Base-by-base conservation (phyloP, 1,284 basidiomycete genomes). In the Fistulinella cinereoalba region DNA sequence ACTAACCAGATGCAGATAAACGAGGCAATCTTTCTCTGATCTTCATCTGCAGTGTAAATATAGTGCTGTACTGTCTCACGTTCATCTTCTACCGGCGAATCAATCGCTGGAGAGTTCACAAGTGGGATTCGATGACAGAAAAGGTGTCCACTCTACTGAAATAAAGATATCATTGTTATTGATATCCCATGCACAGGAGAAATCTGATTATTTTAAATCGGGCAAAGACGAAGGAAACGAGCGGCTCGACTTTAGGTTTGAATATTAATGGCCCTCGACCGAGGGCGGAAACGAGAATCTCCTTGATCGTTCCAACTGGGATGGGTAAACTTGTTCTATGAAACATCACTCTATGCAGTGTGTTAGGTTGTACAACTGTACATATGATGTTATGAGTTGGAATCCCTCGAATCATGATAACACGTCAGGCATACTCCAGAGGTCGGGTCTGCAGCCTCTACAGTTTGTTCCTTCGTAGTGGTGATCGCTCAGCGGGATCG, bases 161-260 rank as follows among this genome's bases (percentile, higher is more conserved):
- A 40, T 19, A 22, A 15, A 50, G 10, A 42, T n/a, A 15, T 6
- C 16, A 8, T 25, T 3, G 24, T 27, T 27, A 27, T 11, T 43
- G 15, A 41, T 29, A 12, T 41, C 6, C 3, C 23, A 22, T 23
- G 37, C 9, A 22, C 54, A 82, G 80, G 71, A 82, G 58, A 74
- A 73, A 60, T 64, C 72, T 50, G 64, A 78, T 37, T 83, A 83
- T 56, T 55, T 82, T 0, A 72, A 78, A 49, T 80, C 69, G 15
- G 82, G 80, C 11, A 76, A 70, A 38, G 81, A 85, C 48, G 62
- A 71, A 56, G 81, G 81, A 16, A 83, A 83, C 55, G 57, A 72
- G 44, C 68, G 75, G 44, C 57, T 82, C 42, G 80, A 82, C 55
- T 82, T 83, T 70, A n/a, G n/a, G n/a, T n/a, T n/a, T n/a, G n/a